Base-by-base conservation (phyloP, 108 stramenopile genomes). In the Cyclotella baltica region DNA sequence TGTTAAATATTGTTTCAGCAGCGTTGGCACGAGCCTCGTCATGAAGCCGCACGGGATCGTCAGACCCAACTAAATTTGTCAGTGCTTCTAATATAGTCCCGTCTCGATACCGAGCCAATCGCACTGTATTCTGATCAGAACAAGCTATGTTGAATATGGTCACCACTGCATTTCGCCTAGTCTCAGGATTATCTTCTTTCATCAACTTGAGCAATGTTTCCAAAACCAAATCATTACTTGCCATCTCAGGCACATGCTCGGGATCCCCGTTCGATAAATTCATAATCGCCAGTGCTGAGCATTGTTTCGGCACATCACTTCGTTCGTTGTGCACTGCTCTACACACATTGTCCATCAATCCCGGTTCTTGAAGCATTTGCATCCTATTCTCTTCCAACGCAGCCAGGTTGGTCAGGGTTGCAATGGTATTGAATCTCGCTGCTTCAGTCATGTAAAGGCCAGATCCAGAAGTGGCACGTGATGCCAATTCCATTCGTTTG, bases 401-500 rank as follows among this genome's bases (percentile, higher is more conserved):
- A 0, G 84, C 84, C 34, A 87, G 81, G 56, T 87, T 87, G 37
- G 86, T 85, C 55, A 87, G 47, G 3, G 81, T 83, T 6, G 86
- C 86, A 71, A 87, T 77, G 22, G 86, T 78, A 43, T 85, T 84
- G 57, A 84, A 87, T 48, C 86, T 43, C 0, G 86, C 77, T 25
- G 86, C 86, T 64, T 87, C 86, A 1, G 86, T 87, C 86, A 87
- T 87, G 78, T 83, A 72, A 10, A 86, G 53, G 1, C 79, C 80
- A 28, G 79, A 72, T n/a, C 79, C 79, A 15, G 62, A 65, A 20
- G 79, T 80, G 59, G 79, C 79, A 38, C 72, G 79, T 13, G 65
- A 27, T 22, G 79, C 79, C 27, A 73, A 71, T 51, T 66, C 51
- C 47, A 73, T 56, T 47, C 70, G 30, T 62, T 65, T 57, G 25